Base-by-base conservation (phyloP, 139 green algal species). In the Chlamydomonas sphaeroides region DNA sequence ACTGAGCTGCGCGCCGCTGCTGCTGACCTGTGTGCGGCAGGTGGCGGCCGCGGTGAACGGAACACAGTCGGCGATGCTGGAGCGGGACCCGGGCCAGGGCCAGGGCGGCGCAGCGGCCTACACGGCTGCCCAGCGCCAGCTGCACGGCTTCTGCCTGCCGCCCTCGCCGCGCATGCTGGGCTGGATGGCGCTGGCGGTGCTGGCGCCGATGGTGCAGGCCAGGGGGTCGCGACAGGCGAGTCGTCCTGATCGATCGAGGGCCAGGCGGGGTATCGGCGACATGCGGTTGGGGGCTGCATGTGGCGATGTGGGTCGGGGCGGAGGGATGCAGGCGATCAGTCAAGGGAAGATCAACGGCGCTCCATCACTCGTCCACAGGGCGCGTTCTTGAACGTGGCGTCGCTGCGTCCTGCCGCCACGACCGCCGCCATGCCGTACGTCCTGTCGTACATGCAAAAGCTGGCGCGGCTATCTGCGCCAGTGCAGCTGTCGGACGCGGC, bases 391-490 rank as follows among this genome's bases (percentile, higher is more conserved):
- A 25, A 72, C 39, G 39, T 36, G 10, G 39, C 56, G 20, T 57
- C 66, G 38, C 66, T 72, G 66, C 66, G 38, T 11, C 66, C 66
- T 2, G 66, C 66, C 38, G 66, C 38, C 14, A 25, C 66, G 23
- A 72, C 66, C 3, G 39, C 66, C 39, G 66, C 66, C 38, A 72
- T 72, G 66, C 39, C 66, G 66, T 72, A 72, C 66, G 66, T 72
- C 23, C 38, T 72, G 66, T 61, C 41, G 41, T 59, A 61, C 68
- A 6, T 74, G 10, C 68, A 30, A 1, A 41, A 11, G 14, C 68
- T 74, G 68, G 41, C 68, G 7, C 30, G 42, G 0, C 61, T 41
- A 15, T 11, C 68, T 28, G 33, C 68, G 28, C 68, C 68, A 7
- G 68, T 39, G 11, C 23, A 7, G 30, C 39, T 74, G 3, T 74